Conservation (phyloP, 345 rosid species). For the Salix purpurea region DNA sequence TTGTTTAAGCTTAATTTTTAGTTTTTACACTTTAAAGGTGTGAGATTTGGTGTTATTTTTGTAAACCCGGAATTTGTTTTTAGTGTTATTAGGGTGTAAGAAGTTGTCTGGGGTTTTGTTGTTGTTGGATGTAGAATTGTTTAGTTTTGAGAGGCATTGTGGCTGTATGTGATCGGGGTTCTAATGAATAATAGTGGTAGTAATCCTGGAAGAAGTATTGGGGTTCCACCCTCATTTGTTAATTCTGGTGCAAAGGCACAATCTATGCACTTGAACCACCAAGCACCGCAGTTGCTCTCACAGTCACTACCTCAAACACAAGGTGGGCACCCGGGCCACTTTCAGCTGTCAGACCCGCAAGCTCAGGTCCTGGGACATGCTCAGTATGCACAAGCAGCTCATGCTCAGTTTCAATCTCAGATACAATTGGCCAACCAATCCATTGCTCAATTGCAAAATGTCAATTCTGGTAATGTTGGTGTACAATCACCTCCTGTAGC, state of each 20-base stretch:
- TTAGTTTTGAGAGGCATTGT: conserved; percentile 7
- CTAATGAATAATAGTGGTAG: conserved; percentile 34
- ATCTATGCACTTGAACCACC: conserved; percentile 26
- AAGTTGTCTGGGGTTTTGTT: background rate
- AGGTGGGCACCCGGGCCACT: conserved; percentile 45
- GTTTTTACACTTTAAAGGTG: background rate
- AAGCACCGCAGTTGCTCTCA: conserved; percentile 25
- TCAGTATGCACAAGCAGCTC: conserved; percentile 36
- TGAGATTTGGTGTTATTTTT: background rate
- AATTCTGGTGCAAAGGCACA: conserved; percentile 33
- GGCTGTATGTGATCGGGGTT: background rate
- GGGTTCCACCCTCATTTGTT: conserved; percentile 26
- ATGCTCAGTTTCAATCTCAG: conserved; percentile 25
- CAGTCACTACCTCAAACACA: conserved; percentile 36
- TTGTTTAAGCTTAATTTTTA: background rate
- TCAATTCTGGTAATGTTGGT: conserved; percentile 25
- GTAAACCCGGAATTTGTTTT: background rate
- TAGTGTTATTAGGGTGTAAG: conserved; percentile 8
- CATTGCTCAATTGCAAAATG: conserved; percentile 27
- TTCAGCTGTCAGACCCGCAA: conserved; percentile 51
- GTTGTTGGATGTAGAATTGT: conserved; percentile 14
- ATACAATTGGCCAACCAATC: conserved; percentile 17
- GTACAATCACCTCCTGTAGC: conserved; percentile 28
- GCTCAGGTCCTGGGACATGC: conserved; percentile 32
- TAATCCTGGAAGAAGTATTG: conserved; percentile 30